These are phyloP conservation scores for Cadophora sp. DNA, from an alignment of 2,329 filamentous ascomycete species.

Conservation along the genomic window DNA sequence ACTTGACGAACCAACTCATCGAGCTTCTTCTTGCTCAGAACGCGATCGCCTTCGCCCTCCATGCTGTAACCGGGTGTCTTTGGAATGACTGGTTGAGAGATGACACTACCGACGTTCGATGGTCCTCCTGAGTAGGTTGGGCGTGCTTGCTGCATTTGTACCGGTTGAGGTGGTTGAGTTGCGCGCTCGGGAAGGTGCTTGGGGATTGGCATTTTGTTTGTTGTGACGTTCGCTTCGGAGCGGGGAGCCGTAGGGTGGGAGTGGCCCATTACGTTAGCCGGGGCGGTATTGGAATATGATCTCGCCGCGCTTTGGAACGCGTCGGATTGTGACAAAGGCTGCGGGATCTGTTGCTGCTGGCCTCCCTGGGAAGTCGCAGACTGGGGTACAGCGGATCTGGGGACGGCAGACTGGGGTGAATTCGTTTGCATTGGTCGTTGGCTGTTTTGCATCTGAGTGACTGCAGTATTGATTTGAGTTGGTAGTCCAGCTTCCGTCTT, in stretches of 20 bases:
- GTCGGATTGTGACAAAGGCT: conserved; percentile 43
- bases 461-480: conserved; percentile 42
- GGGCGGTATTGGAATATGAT: conserved; percentile 44
- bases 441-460: conserved; percentile 38
- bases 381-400: conserved; percentile 40
- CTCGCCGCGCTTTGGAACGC: conserved; percentile 43
- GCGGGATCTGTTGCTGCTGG: conserved; percentile 33
- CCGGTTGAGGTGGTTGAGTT: conserved; percentile 74
- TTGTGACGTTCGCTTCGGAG: conserved; percentile 39
- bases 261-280: conserved; percentile 44
- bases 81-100: conserved; percentile 84
- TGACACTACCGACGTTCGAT: conserved; percentile 76
- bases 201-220: conserved; percentile 50
- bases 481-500: conserved; percentile 41
- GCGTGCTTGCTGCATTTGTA: conserved; percentile 72
- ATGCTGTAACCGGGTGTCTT: conserved; percentile 85
- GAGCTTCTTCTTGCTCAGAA: conserved; percentile 97
- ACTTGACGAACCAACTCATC: conserved; percentile 95
- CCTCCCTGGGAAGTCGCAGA: conserved; percentile 34
- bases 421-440: conserved; percentile 38
- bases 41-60: conserved; percentile 89
- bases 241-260: conserved; percentile 39
- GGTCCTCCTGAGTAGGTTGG: conserved; percentile 85
- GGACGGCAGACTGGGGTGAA: conserved; percentile 44
- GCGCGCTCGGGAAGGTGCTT: conserved; percentile 76